These are phyloP conservation scores for Verbascum thapsus DNA, from an alignment of 257 asterid genomes.

Conservation along the genomic window DNA sequence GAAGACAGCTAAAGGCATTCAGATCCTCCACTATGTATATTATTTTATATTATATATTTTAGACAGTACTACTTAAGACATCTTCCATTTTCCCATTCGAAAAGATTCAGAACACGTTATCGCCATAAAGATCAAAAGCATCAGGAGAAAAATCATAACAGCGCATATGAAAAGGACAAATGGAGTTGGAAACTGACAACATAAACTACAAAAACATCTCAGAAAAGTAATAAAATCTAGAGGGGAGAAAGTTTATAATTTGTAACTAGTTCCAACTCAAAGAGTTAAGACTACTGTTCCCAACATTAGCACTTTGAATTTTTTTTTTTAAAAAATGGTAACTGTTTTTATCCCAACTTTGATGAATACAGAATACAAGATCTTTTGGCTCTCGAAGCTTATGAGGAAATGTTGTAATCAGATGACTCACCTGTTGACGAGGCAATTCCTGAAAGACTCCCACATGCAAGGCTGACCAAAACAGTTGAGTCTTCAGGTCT, in stretches of 20 bases:
- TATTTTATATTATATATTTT: constrained; percentile 32
- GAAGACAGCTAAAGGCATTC: constrained; percentile 76
- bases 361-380: neutral
- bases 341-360: constrained; percentile 11
- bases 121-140: constrained; percentile 19
- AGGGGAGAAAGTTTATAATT: neutral
- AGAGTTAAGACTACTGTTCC: neutral
- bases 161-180: constrained; percentile 1
- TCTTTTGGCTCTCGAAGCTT: constrained; percentile 11
- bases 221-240: neutral
- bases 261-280: neutral
- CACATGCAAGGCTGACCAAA: constrained; percentile 78
- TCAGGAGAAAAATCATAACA: neutral
- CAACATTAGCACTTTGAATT: no score
- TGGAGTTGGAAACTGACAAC: neutral
- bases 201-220: neutral
- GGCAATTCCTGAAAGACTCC: constrained; percentile 86
- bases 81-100: constrained; percentile 9
- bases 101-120: neutral
- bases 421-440: constrained; percentile 71
- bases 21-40: constrained; percentile 37
- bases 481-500: constrained; percentile 75
- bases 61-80: constrained; percentile 31
- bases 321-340: no score
- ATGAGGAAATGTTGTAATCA: constrained; percentile 24